A percentile compares a stretch with the other conserved stretches of the same genome.
These are phyloP conservation scores for Carex kokanica DNA, from an alignment of 176 grass and related monocot species.

Conservation along the genomic window DNA sequence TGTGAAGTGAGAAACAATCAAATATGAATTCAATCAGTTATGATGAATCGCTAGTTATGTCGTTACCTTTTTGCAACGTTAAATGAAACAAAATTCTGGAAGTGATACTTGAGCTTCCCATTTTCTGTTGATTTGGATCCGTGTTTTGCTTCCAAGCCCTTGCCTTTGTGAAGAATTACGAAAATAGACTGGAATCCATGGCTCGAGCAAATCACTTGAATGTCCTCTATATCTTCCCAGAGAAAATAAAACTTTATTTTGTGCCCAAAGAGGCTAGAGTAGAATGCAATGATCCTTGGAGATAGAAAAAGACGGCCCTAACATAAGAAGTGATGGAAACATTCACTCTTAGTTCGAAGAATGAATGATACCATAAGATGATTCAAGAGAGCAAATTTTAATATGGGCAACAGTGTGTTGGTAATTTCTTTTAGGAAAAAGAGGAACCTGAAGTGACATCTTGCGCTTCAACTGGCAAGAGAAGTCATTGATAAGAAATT, in stretches of 20 bases:
- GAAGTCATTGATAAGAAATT: conserved; percentile 97
- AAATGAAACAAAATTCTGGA: conserved; percentile 94
- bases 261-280: conserved; percentile 82
- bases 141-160: conserved; percentile 88
- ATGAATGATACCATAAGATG: neutral
- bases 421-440: conserved; percentile 1
- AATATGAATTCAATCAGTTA: neutral
- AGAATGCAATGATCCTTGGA: conserved; percentile 85
- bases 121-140: conserved; percentile 74
- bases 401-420: neutral
- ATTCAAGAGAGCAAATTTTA: conserved; percentile 15
- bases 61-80: conserved; percentile 75
- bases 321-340: conserved; percentile 14
- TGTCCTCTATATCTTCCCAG: conserved; percentile 98
- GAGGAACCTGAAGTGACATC: conserved; percentile 68
- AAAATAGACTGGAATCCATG: conserved; percentile 68
- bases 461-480: conserved; percentile 94
- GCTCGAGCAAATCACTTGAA: conserved; percentile 59
- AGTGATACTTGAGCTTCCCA: conserved; percentile 77
- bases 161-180: conserved; percentile 72
- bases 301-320: conserved; percentile 94
- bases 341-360: neutral
- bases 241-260: conserved; percentile 95
- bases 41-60: neutral
- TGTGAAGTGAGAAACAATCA: neutral